A percentile compares a stretch with the other conserved stretches of the same genome.
phyloP scores from a whole-genome alignment of 208 protist genomes.

The Trypanosoma melophagium region DNA sequence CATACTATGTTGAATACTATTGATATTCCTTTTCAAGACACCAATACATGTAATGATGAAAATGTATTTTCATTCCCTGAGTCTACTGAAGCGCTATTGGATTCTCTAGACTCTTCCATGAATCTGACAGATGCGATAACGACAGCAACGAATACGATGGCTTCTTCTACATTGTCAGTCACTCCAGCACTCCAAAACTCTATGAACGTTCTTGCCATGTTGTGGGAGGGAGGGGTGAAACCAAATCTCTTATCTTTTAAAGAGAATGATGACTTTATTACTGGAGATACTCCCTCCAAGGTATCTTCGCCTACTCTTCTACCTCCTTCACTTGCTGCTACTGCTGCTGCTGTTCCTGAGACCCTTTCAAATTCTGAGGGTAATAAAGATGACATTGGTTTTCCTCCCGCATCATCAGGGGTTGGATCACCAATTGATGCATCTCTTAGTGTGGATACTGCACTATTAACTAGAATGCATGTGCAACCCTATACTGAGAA shows the following conservation, averaged over 20 bases:
- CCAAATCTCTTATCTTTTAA: background rate
- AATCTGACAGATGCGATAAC: conserved; percentile 9
- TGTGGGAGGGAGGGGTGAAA: background rate
- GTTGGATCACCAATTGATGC: background rate
- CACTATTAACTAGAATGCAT: conserved; percentile 10
- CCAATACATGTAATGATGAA: background rate
- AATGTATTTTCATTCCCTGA: background rate
- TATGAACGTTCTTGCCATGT: background rate
- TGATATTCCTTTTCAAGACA: background rate
- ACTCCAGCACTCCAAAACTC: background rate
- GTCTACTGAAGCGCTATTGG: background rate
- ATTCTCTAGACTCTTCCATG: conserved; percentile 9
- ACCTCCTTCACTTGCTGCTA: too few relatives aligned
- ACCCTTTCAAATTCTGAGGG: too few relatives aligned
- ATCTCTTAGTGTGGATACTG: background rate
- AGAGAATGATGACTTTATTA: background rate
- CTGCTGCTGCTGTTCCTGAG: too few relatives aligned
- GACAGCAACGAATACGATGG: conserved; percentile 1
- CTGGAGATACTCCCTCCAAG: background rate
- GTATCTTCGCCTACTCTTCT: too few relatives aligned
- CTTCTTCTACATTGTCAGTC: conserved; percentile 6
- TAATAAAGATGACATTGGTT: background rate
- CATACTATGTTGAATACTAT: background rate
- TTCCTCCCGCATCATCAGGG: background rate
- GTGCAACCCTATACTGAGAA: background rate